Evolutionary conservation across 257 asterid genomes (phyloP), one percentile per base, ranked within the genome.

Genomic region (Anisodus tanguticus): DNA sequence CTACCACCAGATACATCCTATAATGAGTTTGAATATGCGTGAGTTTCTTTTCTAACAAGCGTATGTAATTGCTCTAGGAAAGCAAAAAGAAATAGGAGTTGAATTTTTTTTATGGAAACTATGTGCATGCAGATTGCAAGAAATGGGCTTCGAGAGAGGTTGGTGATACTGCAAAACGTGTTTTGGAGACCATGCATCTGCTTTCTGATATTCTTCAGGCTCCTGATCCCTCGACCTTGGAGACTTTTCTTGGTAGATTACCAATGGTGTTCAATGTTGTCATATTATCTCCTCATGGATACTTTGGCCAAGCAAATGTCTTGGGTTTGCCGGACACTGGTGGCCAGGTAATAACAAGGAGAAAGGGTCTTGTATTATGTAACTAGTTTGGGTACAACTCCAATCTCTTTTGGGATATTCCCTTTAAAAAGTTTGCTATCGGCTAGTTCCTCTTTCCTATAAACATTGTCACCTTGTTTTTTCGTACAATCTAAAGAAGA

Each of bases 321-420:
- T 90, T 97, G 82, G 99, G 99, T 70, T 91, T 97, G 88, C 99
- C 99, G 0, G 99, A 97, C 88, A 97, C 98, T n/a, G 99, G 99
- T 67, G 99, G 99, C 87, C 99, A 97, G 99, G 99, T 96, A 90
- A 81, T 72, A 54, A 54, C 85, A 76, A 4, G 81, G 81, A 13
- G 63, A 76, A 22, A 60, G 39, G 80, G 22, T 51, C 81, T 76
- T 76, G 63, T 51, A 51, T 53, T 76, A 76, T 51, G 63, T 51
- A 49, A 72, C 41, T 47, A 2, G 80, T 47, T 19, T 72, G n/a
- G 60, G 0, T 72, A 47, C 60, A 19, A 4, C 10, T 72, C 59
- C 80, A 10, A 11, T 26, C 9, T 47, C 55, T 72, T 72, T 47
- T 2, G n/a, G 80, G 6, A 72, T 72, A 72, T 49, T 47, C 60